Evolutionary conservation across 2,329 filamentous ascomycete genomes (phyloP).

Genomic region (Penicillium sp.): DNA sequence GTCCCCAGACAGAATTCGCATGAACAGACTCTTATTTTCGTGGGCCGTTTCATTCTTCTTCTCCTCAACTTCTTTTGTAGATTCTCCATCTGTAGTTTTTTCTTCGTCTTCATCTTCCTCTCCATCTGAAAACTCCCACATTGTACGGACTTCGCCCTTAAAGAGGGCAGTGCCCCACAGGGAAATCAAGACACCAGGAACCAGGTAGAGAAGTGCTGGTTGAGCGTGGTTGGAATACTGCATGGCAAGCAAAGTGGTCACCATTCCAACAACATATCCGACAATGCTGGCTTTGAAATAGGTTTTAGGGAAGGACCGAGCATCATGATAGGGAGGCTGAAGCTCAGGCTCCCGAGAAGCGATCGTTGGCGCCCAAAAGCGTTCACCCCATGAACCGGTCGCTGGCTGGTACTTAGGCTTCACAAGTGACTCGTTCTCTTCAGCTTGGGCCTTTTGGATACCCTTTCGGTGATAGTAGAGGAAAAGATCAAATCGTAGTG

Average conservation of each 20-base stretch:
- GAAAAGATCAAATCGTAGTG: conserved; percentile 89
- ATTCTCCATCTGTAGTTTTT: conserved; percentile 3
- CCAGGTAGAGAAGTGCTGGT: conserved; percentile 88
- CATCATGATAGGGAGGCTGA: conserved; percentile 42
- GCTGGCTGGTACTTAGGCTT: conserved; percentile 56
- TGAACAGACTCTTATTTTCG: conserved; percentile 27
- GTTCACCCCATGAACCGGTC: conserved; percentile 79
- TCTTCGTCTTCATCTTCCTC: conserved; percentile 39
- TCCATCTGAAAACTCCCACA: conserved; percentile 82
- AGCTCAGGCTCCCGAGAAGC: conserved; percentile 32
- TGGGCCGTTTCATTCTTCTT: conserved; percentile 35
- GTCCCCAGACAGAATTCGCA: conserved; percentile 33
- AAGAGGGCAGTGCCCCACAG: conserved; percentile 74
- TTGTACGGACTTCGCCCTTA: conserved; percentile 71
- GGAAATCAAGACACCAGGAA: conserved; percentile 77
- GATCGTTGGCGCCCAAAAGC: conserved; percentile 69
- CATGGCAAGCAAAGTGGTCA: conserved; percentile 76
- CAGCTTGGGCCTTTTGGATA: conserved; percentile 47
- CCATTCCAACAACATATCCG: conserved; percentile 79
- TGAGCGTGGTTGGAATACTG: conserved; percentile 80
- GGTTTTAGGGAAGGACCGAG: conserved; percentile 70
- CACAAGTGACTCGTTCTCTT: conserved; percentile 22
- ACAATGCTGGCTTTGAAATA: conserved; percentile 80
- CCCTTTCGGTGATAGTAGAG: conserved; percentile 73
- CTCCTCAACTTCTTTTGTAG: conserved; percentile 44